These are phyloP conservation scores for Punica granatum DNA, from an alignment of 345 rosid genomes.

Conservation along the genomic window DNA sequence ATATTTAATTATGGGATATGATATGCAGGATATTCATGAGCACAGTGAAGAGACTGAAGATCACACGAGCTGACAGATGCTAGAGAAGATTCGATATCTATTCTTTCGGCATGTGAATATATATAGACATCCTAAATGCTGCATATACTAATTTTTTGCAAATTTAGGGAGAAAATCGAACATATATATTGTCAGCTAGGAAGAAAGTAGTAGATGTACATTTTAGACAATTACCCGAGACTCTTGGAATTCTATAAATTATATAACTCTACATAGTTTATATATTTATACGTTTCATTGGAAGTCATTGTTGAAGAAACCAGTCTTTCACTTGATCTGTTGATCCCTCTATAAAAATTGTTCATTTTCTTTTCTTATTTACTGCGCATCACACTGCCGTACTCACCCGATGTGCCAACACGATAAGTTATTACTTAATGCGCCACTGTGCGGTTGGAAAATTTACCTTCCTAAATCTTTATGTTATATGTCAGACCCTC, in stretches of 20 bases:
- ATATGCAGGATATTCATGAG: conserved; percentile 32
- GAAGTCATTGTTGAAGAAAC: too few species aligned
- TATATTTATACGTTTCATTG: too few species aligned
- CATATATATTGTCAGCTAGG: background rate
- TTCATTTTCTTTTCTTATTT: too few species aligned
- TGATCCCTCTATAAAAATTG: too few species aligned
- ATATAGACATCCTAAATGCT: background rate
- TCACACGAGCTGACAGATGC: conserved; percentile 37
- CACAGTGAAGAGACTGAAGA: conserved; percentile 42
- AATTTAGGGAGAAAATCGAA: background rate
- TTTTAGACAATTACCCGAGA: background rate
- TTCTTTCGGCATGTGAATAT: background rate
- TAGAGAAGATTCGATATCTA: background rate
- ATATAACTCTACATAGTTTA: too few species aligned
- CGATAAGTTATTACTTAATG: too few species aligned
- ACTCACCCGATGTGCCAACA: too few species aligned
- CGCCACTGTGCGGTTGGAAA: too few species aligned
- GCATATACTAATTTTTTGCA: background rate
- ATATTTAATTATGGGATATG: background rate
- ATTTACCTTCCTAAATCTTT: too few species aligned
- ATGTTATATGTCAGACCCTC: too few species aligned
- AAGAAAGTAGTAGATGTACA: background rate
- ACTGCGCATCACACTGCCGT: too few species aligned
- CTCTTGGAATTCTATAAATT: background rate
- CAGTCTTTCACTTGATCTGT: too few species aligned